Percentiles rank a stretch among this genome's conserved stretches.
Evolutionary conservation across 352 stramenopile genomes (phyloP).

Genomic region (Pilasporangium apinafurcum): DNA sequence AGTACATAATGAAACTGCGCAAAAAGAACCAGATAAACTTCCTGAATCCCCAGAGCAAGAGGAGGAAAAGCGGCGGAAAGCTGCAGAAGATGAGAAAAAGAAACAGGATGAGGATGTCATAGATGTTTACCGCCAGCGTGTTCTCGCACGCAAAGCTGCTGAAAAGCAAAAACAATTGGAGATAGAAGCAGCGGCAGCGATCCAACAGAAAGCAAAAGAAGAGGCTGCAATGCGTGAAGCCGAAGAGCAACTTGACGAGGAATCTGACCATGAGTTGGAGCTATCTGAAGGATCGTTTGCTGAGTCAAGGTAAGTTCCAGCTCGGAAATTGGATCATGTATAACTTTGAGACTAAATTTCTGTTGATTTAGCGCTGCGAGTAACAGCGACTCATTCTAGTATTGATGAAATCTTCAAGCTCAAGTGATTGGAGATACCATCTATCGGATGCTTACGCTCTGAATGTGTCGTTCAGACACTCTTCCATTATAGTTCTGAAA

Average conservation of each 20-base stretch:
- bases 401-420: no score
- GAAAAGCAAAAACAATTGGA: conserved; percentile 53
- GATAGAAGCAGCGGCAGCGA: conserved; percentile 24
- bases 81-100: conserved; percentile 42
- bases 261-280: conserved; percentile 48
- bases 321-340: not conserved
- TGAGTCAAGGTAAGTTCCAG: conserved; percentile 44
- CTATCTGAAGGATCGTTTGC: conserved; percentile 56
- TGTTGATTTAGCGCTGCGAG: conserved; percentile 30
- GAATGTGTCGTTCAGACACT: no score
- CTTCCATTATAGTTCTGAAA: no score
- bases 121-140: conserved; percentile 58
- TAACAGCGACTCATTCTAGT: conserved; percentile 53
- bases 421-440: no score
- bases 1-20: not conserved
- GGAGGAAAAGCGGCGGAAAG: conserved; percentile 22
- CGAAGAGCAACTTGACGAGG: conserved; percentile 10
- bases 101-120: conserved; percentile 51
- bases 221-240: conserved; percentile 7
- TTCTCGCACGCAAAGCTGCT: conserved; percentile 51
- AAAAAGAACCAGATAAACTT: not conserved
- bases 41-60: conserved; percentile 16
- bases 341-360: not conserved
- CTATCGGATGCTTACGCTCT: no score
- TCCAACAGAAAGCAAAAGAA: conserved; percentile 30